Conservation (phyloP, 2,329 filamentous ascomycete genomes). For the Apiospora koreana region DNA sequence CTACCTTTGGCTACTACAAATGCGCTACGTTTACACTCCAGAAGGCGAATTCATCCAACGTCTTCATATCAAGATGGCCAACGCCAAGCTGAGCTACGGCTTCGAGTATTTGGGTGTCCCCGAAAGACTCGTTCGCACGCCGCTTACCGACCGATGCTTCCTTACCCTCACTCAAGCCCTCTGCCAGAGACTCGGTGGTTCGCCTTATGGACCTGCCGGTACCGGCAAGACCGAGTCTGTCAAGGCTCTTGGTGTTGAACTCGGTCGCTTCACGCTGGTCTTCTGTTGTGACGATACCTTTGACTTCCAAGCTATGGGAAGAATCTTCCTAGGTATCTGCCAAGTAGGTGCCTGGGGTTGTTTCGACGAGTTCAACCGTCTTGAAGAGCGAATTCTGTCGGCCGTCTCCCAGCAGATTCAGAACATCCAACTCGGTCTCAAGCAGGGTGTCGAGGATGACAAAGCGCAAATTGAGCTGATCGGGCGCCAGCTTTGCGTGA, state of each 20-base stretch:
- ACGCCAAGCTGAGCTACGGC: conserved; percentile 91
- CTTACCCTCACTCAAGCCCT: conserved; percentile 94
- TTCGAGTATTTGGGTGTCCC: conserved; percentile 98
- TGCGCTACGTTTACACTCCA: conserved; percentile 89
- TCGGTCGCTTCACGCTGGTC: conserved; percentile 95
- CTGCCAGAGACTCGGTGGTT: conserved; percentile 92
- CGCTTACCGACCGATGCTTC: conserved; percentile 97
- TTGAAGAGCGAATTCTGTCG: conserved; percentile 96
- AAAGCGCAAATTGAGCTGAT: conserved; percentile 92
- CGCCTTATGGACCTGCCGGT: conserved; percentile 94
- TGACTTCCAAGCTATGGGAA: conserved; percentile 99
- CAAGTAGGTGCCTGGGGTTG: conserved; percentile 99
- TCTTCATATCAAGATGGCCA: conserved; percentile 93
- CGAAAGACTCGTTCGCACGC: conserved; percentile 93
- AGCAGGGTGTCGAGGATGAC: conserved; percentile 78
- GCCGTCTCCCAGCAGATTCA: conserved; percentile 99
- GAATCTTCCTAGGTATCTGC: conserved; percentile 98
- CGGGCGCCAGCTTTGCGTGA: conserved; percentile 85
- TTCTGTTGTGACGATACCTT: conserved; percentile 99
- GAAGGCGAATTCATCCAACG: conserved; percentile 82
- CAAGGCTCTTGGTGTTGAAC: conserved; percentile 93
- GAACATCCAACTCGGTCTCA: conserved; percentile 95
- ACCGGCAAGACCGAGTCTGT: conserved; percentile 99
- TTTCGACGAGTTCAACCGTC: conserved; percentile 99
- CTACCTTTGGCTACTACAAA: conserved; percentile 92